phyloP scores from a whole-genome alignment of 495 filamentous ascomycete species.

The Friedmanniomyces simplex region DNA sequence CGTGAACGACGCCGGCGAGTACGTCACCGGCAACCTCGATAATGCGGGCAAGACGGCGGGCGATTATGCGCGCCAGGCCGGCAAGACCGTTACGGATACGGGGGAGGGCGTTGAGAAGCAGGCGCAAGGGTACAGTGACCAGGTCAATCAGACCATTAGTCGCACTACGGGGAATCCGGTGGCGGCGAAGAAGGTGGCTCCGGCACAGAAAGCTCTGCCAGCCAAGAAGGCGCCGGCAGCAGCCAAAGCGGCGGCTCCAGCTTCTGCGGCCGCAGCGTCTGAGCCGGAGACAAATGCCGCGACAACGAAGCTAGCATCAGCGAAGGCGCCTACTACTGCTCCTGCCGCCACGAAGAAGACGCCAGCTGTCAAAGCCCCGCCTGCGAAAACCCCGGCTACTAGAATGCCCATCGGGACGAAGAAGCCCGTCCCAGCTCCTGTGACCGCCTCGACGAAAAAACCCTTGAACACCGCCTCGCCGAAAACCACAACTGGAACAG shows the following conservation, averaged over 20 bases:
- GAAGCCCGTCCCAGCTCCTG: background rate
- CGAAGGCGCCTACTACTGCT: background rate
- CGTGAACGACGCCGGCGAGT: slow-evolving; percentile 5
- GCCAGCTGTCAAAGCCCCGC: background rate
- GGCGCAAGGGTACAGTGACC: slow-evolving; percentile 3
- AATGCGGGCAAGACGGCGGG: slow-evolving; percentile 4
- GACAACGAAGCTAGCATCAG: background rate
- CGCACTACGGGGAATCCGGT: background rate
- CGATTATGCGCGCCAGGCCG: background rate
- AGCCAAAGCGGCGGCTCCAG: background rate
- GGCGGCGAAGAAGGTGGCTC: background rate
- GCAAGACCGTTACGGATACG: background rate
- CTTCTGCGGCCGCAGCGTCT: no score
- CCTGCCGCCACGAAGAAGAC: background rate
- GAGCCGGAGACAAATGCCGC: no score
- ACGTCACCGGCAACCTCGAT: slow-evolving; percentile 5
- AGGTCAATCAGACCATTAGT: background rate
- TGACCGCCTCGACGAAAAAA: no score
- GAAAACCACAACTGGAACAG: background rate
- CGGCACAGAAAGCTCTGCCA: background rate
- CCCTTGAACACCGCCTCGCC: no score
- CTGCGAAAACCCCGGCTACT: background rate
- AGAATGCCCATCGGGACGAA: background rate
- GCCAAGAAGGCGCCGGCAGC: background rate
- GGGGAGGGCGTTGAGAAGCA: slow-evolving; percentile 3